A percentile compares a stretch with the other conserved stretches of the same genome.
These are phyloP conservation scores for Basidiobolus meristosporus DNA, from an alignment of 371 early-diverging fungal species.

Conservation along the genomic window DNA sequence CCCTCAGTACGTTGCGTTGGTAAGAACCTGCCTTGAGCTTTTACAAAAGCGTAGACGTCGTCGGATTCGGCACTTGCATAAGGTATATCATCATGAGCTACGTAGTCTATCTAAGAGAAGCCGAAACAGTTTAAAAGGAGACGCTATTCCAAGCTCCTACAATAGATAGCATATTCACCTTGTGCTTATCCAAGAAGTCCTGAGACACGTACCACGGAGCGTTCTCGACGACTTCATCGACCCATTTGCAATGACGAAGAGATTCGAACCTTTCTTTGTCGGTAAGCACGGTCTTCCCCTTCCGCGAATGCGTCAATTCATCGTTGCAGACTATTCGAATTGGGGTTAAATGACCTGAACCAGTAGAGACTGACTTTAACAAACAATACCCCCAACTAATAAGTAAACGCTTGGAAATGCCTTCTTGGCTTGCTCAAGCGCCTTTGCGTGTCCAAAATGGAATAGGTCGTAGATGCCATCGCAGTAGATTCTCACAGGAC, in stretches of 20 bases:
- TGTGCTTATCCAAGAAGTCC: slow-evolving; percentile 72
- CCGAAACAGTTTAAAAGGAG: too few species aligned
- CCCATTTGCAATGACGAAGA: slow-evolving; percentile 89
- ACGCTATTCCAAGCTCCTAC: too few species aligned
- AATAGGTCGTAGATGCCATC: slow-evolving; percentile 92
- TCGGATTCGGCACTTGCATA: slow-evolving; percentile 59
- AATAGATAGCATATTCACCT: too few species aligned
- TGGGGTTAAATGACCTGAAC: not conserved
- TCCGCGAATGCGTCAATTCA: slow-evolving; percentile 56
- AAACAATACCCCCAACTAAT: slow-evolving; percentile 60
- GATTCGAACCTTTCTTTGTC: slow-evolving; percentile 78
- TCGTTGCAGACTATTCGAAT: slow-evolving; percentile 55
- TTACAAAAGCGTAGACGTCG: slow-evolving; percentile 92
- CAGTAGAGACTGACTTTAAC: too few species aligned
- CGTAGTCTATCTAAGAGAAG: slow-evolving; percentile 93
- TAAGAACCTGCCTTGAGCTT: slow-evolving; percentile 70
- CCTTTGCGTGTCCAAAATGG: slow-evolving; percentile 88
- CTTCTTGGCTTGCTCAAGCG: slow-evolving; percentile 89
- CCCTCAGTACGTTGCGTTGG: slow-evolving; percentile 88
- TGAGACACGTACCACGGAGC: slow-evolving; percentile 87
- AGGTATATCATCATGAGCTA: slow-evolving; percentile 95
- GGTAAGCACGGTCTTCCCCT: slow-evolving; percentile 85
- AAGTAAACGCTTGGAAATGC: slow-evolving; percentile 71
- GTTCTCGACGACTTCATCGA: slow-evolving; percentile 76
- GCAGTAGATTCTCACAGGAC: slow-evolving; percentile 72